Conservation (phyloP, 192 early-diverging fungal genomes). For the Chytriomyces sp. region DNA sequence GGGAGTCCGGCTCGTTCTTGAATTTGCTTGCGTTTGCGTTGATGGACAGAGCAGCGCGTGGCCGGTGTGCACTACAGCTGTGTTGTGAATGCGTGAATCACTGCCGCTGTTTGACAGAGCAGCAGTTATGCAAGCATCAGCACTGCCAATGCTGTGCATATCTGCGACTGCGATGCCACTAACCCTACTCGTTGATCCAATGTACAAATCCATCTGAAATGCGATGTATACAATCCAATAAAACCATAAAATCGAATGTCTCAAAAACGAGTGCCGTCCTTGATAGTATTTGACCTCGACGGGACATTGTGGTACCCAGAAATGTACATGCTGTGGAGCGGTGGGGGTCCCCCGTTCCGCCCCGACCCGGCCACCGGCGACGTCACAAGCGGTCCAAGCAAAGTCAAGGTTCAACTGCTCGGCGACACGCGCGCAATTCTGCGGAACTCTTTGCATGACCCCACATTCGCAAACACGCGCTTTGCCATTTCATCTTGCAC, state of each 20-base stretch:
- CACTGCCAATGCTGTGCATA: too few species aligned
- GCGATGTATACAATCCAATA: neutral
- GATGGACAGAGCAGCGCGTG: too few species aligned
- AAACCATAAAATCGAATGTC: neutral
- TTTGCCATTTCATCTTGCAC: slow-evolving; percentile 51
- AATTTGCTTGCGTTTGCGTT: too few species aligned
- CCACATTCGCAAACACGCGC: slow-evolving; percentile 36
- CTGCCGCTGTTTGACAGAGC: too few species aligned
- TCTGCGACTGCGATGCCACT: too few species aligned
- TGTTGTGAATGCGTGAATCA: too few species aligned
- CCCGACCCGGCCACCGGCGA: neutral
- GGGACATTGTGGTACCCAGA: slow-evolving; percentile 49
- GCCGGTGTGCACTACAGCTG: too few species aligned
- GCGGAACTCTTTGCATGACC: slow-evolving; percentile 28
- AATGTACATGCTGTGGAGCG: slow-evolving; percentile 35
- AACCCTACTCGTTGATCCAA: too few species aligned
- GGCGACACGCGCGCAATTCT: slow-evolving; percentile 40
- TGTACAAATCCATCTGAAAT: too few species aligned
- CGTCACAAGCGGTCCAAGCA: slow-evolving; percentile 1
- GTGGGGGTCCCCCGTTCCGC: slow-evolving; percentile 10
- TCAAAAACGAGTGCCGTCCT: slow-evolving; percentile 29
- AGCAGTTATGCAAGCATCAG: too few species aligned
- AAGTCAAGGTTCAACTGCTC: slow-evolving; percentile 34
- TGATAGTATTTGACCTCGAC: slow-evolving; percentile 54
- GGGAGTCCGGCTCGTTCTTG: too few species aligned